These are phyloP conservation scores for Lanmaoa rubissima DNA, from an alignment of 768 basidiomycete genomes.

Conservation along the genomic window DNA sequence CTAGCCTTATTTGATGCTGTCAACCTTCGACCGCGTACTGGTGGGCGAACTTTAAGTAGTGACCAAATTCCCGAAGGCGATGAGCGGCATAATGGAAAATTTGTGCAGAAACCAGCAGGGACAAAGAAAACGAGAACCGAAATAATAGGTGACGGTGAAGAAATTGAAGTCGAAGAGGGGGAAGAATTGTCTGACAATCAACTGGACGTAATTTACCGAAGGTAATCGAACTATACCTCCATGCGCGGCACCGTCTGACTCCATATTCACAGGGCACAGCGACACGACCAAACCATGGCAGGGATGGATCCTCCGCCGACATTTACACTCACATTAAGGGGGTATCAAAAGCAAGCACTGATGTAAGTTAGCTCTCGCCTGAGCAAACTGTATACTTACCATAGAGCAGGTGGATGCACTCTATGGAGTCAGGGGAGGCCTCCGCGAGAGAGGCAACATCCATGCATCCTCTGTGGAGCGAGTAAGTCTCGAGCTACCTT, in stretches of 20 bases:
- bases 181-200: constrained; percentile 83
- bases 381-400: not conserved
- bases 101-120: constrained; percentile 34
- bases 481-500: constrained; percentile 48
- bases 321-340: constrained; percentile 72
- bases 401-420: constrained; percentile 82
- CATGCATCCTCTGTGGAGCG: constrained; percentile 94
- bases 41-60: constrained; percentile 35
- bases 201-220: constrained; percentile 80
- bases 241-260: constrained; percentile 1
- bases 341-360: constrained; percentile 94
- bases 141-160: constrained; percentile 78
- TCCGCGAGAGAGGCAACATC: constrained; percentile 67
- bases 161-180: constrained; percentile 78
- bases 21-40: constrained; percentile 61
- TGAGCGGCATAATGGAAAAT: constrained; percentile 42
- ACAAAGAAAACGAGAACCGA: constrained; percentile 52
- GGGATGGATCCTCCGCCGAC: constrained; percentile 80
- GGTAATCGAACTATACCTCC: constrained; percentile 42
- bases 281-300: constrained; percentile 68
- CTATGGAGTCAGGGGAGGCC: constrained; percentile 72
- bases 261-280: constrained; percentile 64
- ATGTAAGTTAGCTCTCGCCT: constrained; percentile 41
- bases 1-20: constrained; percentile 70
- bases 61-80: constrained; percentile 28